Evolutionary conservation across 2,329 filamentous ascomycete species (phyloP), one percentile per base, ranked within the genome.

Genomic region (Fusarium penzigii): DNA sequence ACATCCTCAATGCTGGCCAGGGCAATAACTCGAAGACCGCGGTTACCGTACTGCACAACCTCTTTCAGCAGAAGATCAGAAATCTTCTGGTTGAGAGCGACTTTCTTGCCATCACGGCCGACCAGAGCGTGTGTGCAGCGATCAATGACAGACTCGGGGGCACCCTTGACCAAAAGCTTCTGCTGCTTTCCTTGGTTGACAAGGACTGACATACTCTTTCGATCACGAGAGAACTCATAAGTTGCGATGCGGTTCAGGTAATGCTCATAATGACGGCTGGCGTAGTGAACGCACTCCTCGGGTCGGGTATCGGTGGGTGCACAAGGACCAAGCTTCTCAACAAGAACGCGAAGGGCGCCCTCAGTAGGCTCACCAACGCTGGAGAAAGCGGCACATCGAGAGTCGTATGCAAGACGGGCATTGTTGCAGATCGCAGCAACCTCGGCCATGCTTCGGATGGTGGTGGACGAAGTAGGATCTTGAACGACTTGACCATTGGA

Each of bases 151-250:
- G 92, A 91, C 73, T 99, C 94, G 6, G 94, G 94, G 17, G 95
- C 94, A 65, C 94, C 94, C 77, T 99, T 99, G 61, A 99, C 92
- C 44, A 99, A 82, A 11, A 99, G 85, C 70, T 88, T 92, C 75
- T 94, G 85, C 47, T 85, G 74, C 45, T 80, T 78, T 50, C 83
- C 87, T 49, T 82, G 81, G 59, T 88, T 82, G 57, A 95, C 90
- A 53, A 97, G 78, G 36, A 99, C 95, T 44, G 94, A 99, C 94
- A 99, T 99, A 74, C 93, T 97, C 84, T 99, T 99, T 57, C 94
- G 86, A 73, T 99, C 94, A 64, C 94, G 87, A 1, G 94, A 97
- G 75, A 99, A 99, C 70, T 99, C 94, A 65, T 91, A 99, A 11
- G 92, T 96, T 9, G 92, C 88, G 51, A 96, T 80, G 40, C 88